These are phyloP conservation scores for Albatrellus ellisii DNA, from an alignment of 768 basidiomycete species.

Conservation along the genomic window DNA sequence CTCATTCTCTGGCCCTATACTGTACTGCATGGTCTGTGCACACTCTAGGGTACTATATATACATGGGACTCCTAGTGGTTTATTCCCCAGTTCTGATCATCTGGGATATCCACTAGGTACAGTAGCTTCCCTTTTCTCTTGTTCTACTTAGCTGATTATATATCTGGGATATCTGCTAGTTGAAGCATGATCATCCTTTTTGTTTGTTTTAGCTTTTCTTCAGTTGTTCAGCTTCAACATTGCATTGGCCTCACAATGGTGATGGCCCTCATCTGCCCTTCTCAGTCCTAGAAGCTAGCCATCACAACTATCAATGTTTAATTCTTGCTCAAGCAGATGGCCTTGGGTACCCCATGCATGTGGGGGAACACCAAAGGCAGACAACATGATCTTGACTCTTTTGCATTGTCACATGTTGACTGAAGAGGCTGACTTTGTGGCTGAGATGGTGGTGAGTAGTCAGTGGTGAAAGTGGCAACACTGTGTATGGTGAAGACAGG, in stretches of 20 bases:
- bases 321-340: conserved; percentile 57
- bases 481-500: too few relatives aligned
- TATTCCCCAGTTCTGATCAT: too few relatives aligned
- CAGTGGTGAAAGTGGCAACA: too few relatives aligned
- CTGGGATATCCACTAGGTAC: too few relatives aligned
- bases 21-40: too few relatives aligned
- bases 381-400: conserved; percentile 50
- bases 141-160: too few relatives aligned
- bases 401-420: conserved; percentile 64
- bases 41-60: too few relatives aligned
- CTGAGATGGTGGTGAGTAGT: too few relatives aligned
- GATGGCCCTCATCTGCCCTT: conserved; percentile 48
- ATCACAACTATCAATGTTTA: conserved; percentile 73
- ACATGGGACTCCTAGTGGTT: too few relatives aligned
- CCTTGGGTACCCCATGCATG: conserved; percentile 37
- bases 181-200: neutral
- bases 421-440: conserved; percentile 73
- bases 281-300: conserved; percentile 73
- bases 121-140: too few relatives aligned
- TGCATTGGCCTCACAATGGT: conserved; percentile 41
- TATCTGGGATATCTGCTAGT: too few relatives aligned
- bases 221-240: conserved; percentile 10
- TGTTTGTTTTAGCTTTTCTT: neutral
- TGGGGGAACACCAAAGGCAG: conserved; percentile 49
- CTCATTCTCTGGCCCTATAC: too few relatives aligned